Percentiles rank a stretch among this genome's conserved stretches.
Evolutionary conservation across 805 yeast species (phyloP).

Genomic region (Wickerhamomyces rabaulensis): DNA sequence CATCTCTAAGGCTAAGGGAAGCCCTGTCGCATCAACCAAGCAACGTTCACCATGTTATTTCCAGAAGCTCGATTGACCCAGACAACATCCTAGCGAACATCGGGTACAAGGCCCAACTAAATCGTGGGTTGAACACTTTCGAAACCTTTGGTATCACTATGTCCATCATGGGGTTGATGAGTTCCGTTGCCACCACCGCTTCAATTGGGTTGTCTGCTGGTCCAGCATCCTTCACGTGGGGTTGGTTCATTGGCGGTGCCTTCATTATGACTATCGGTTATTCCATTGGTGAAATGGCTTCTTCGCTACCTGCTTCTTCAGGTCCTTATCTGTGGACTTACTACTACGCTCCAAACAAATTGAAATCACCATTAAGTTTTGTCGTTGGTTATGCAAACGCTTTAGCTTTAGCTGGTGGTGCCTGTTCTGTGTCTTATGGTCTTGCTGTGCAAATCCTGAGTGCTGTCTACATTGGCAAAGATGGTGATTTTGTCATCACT

Average conservation of each 20-base stretch:
- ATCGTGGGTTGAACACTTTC: constrained; percentile 48
- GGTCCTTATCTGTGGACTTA: constrained; percentile 69
- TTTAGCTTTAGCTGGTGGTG: constrained; percentile 59
- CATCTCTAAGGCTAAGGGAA: too few relatives aligned
- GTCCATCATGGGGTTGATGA: constrained; percentile 59
- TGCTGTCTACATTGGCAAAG: constrained; percentile 47
- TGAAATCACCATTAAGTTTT: constrained; percentile 50
- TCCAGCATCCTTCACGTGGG: constrained; percentile 59
- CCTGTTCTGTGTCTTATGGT: constrained; percentile 67
- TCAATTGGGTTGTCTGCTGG: constrained; percentile 45
- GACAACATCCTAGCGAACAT: constrained; percentile 25
- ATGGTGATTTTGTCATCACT: constrained; percentile 52
- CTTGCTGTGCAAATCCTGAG: constrained; percentile 56
- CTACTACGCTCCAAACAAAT: constrained; percentile 53
- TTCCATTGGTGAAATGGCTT: constrained; percentile 61
- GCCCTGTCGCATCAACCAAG: not conserved
- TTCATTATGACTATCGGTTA: constrained; percentile 56
- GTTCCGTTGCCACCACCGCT: constrained; percentile 50
- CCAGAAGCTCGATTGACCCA: not conserved
- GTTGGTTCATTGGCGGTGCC: constrained; percentile 57
- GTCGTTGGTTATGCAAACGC: constrained; percentile 66
- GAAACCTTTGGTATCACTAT: constrained; percentile 65
- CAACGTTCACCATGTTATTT: not conserved
- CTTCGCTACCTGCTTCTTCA: constrained; percentile 71
- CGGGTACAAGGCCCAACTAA: constrained; percentile 63